Conservation (phyloP, 768 basidiomycete species). For the Mrakia blollopis region DNA sequence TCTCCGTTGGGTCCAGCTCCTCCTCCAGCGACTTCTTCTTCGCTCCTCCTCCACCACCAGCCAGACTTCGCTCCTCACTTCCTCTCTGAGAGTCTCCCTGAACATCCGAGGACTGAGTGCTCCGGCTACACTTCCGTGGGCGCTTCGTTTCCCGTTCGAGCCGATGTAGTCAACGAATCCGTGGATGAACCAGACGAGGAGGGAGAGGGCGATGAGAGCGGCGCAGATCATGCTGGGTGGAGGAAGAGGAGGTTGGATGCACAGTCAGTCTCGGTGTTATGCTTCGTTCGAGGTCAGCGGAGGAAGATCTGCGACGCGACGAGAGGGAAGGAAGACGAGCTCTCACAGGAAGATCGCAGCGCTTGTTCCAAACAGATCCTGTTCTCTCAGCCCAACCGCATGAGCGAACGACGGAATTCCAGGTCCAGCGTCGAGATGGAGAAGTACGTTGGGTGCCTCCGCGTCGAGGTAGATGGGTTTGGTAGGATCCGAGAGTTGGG, state of each 20-base stretch:
- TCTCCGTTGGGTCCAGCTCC: slow-evolving; percentile 11
- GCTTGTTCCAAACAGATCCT: slow-evolving; percentile 76
- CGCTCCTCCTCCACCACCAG: neutral
- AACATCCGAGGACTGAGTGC: slow-evolving; percentile 22
- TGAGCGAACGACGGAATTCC: slow-evolving; percentile 83
- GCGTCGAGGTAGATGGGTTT: slow-evolving; percentile 76
- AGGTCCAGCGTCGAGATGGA: slow-evolving; percentile 59
- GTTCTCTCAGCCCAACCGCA: slow-evolving; percentile 71
- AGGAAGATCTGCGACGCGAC: too few species aligned
- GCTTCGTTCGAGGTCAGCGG: too few species aligned
- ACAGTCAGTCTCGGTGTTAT: neutral
- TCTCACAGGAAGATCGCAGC: slow-evolving; percentile 67
- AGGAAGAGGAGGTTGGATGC: neutral
- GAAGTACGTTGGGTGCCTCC: slow-evolving; percentile 63
- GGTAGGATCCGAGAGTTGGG: slow-evolving; percentile 63
- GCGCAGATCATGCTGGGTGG: slow-evolving; percentile 55
- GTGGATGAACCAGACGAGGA: slow-evolving; percentile 70
- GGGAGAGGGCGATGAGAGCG: slow-evolving; percentile 63
- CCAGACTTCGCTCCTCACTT: neutral
- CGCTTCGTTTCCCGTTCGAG: slow-evolving; percentile 38
- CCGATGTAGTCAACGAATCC: slow-evolving; percentile 35
- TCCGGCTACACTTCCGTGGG: slow-evolving; percentile 38
- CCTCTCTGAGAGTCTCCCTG: slow-evolving; percentile 26
- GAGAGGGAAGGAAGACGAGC: neutral
- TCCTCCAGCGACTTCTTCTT: slow-evolving; percentile 41